These are phyloP conservation scores for Amoebophrya sp. DNA, from an alignment of 169 alveolate genomes.

Conservation along the genomic window DNA sequence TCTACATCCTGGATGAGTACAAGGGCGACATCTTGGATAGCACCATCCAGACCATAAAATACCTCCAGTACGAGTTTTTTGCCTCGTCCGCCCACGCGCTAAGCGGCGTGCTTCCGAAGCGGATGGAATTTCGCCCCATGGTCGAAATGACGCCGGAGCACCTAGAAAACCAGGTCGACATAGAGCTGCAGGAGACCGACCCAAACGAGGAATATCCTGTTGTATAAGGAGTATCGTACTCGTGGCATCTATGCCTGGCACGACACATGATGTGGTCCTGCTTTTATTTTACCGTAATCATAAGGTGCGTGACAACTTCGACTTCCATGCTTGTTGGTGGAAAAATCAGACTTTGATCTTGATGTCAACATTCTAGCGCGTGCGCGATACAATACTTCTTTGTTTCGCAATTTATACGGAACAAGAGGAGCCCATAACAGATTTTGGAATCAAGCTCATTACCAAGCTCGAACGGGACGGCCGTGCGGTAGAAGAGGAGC, in stretches of 20 bases:
- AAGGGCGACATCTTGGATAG: slow-evolving; percentile 35
- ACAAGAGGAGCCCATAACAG: not conserved
- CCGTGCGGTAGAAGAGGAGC: slow-evolving; percentile 12
- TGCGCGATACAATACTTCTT: too few relatives aligned
- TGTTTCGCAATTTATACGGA: too few relatives aligned
- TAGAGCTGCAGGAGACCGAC: slow-evolving; percentile 27
- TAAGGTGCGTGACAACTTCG: too few relatives aligned
- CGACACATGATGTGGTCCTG: too few relatives aligned
- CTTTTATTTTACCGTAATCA: too few relatives aligned
- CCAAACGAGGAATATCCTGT: slow-evolving; percentile 2
- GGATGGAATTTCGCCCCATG: slow-evolving; percentile 59
- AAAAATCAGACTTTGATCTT: too few relatives aligned
- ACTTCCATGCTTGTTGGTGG: too few relatives aligned
- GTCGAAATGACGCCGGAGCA: slow-evolving; percentile 57
- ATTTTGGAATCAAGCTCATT: not conserved
- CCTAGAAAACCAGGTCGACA: slow-evolving; percentile 45
- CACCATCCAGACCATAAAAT: slow-evolving; percentile 34
- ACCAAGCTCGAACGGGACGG: not conserved
- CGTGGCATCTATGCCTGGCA: too few relatives aligned
- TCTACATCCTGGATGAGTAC: slow-evolving; percentile 32
- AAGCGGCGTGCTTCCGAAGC: slow-evolving; percentile 46
- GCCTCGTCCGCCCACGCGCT: slow-evolving; percentile 53
- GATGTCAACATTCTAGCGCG: too few relatives aligned
- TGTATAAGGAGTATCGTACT: too few relatives aligned
- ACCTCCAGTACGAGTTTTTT: slow-evolving; percentile 57